Conservation (phyloP, 176 grass and related monocot species). For the Rhynchospora tenuis region DNA sequence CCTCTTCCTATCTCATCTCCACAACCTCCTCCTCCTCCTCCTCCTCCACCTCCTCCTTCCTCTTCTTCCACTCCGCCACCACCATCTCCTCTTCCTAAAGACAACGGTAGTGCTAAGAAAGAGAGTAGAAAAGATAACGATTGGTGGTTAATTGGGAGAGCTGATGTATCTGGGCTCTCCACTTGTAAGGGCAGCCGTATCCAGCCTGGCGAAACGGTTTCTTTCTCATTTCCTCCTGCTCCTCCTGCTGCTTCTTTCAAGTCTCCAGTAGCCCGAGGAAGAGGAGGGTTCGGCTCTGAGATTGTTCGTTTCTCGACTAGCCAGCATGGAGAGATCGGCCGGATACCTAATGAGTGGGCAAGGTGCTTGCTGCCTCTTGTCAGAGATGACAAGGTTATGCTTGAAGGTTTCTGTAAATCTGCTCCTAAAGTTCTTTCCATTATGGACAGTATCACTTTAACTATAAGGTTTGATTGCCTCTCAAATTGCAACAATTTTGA, state of each 20-base stretch:
- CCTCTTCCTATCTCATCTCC: not conserved
- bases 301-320: conserved; percentile 78
- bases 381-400: conserved; percentile 50
- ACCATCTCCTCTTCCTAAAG: conserved; percentile 7
- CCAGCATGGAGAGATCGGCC: conserved; percentile 67
- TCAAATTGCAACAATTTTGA: not conserved
- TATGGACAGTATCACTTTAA: conserved; percentile 72
- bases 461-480: conserved; percentile 41
- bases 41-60: not conserved
- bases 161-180: conserved; percentile 61
- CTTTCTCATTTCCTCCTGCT: conserved; percentile 49
- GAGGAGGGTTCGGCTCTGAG: conserved; percentile 25
- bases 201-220: conserved; percentile 42
- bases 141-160: conserved; percentile 69
- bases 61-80: conserved; percentile 1
- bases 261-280: not conserved
- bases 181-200: conserved; percentile 82
- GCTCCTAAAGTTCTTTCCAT: conserved; percentile 60
- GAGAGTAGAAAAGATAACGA: conserved; percentile 17
- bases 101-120: not conserved
- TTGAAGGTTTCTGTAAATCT: conserved; percentile 52
- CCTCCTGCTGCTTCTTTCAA: conserved; percentile 19
- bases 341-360: conserved; percentile 96
- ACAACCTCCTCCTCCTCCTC: not conserved
- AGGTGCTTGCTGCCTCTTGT: conserved; percentile 67